Evolutionary conservation across 2,329 filamentous ascomycete genomes (phyloP).

Genomic region (Escovopsis weberi): DNA sequence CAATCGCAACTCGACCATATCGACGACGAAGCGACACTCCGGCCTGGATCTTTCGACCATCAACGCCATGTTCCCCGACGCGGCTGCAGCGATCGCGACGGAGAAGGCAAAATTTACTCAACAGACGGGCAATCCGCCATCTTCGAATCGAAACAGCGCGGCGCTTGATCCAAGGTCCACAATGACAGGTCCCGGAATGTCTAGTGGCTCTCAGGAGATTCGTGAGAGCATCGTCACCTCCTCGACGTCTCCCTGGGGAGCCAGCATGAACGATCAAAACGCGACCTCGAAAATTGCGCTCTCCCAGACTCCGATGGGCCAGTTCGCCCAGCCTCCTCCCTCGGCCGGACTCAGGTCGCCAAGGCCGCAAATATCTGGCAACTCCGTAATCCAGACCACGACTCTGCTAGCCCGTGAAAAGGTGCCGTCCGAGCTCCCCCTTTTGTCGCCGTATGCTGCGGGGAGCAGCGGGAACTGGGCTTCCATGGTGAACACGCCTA

Average conservation of each 20-base stretch:
- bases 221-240: slow-evolving; percentile 14
- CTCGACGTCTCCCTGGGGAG: slow-evolving; percentile 60
- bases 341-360: slow-evolving; percentile 67
- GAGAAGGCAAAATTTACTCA: slow-evolving; percentile 97
- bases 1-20: slow-evolving; percentile 60
- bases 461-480: slow-evolving; percentile 87
- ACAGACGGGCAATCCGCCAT: slow-evolving; percentile 76
- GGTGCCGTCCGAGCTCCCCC: slow-evolving; percentile 54
- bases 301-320: slow-evolving; percentile 76
- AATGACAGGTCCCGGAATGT: slow-evolving; percentile 60
- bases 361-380: slow-evolving; percentile 51
- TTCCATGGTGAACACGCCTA: slow-evolving; percentile 94
- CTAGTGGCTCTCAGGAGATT: slow-evolving; percentile 31
- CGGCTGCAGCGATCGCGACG: slow-evolving; percentile 92
- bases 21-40: slow-evolving; percentile 73
- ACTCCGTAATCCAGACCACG: slow-evolving; percentile 65
- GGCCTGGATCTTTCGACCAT: slow-evolving; percentile 88
- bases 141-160: slow-evolving; percentile 85
- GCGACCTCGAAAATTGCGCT: slow-evolving; percentile 57
- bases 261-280: slow-evolving; percentile 33
- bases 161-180: slow-evolving; percentile 64
- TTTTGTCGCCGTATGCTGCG: slow-evolving; percentile 66
- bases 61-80: slow-evolving; percentile 98
- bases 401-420: slow-evolving; percentile 60
- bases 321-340: slow-evolving; percentile 74